Conservation (phyloP, 1,284 basidiomycete genomes). For the Malassezia furfur region DNA sequence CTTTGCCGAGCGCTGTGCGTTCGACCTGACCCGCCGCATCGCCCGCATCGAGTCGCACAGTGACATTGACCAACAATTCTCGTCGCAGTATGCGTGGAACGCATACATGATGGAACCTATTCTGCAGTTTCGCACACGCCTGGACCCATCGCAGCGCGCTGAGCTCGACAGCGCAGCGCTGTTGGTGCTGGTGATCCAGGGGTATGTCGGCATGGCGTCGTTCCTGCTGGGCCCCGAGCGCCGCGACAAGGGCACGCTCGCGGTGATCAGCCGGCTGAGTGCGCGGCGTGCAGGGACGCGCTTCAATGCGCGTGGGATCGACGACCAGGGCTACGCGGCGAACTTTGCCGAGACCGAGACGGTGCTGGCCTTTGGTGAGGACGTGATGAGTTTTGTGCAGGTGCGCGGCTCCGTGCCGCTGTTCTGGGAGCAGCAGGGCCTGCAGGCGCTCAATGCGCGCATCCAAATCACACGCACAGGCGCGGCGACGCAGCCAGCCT, state of each 20-base stretch:
- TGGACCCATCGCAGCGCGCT: slow-evolving; percentile 60
- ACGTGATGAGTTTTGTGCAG: slow-evolving; percentile 82
- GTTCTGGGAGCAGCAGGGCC: slow-evolving; percentile 97
- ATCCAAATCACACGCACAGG: slow-evolving; percentile 62
- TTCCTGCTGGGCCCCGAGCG: neutral
- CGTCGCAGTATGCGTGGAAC: slow-evolving; percentile 61
- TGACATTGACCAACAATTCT: slow-evolving; percentile 33
- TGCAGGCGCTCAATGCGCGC: slow-evolving; percentile 50
- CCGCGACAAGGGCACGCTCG: slow-evolving; percentile 55
- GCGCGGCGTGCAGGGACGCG: slow-evolving; percentile 94
- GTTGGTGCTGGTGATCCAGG: slow-evolving; percentile 75
- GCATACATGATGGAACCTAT: slow-evolving; percentile 69
- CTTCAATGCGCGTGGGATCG: slow-evolving; percentile 92
- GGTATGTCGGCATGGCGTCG: slow-evolving; percentile 58
- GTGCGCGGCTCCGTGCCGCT: slow-evolving; percentile 71
- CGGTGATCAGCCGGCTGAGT: slow-evolving; percentile 70
- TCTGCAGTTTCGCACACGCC: slow-evolving; percentile 66
- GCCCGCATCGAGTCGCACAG: slow-evolving; percentile 50
- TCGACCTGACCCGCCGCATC: slow-evolving; percentile 60
- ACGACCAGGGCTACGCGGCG: slow-evolving; percentile 92
- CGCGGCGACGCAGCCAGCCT: slow-evolving; percentile 81
- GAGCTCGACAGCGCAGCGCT: slow-evolving; percentile 57
- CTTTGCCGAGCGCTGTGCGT: slow-evolving; percentile 68
- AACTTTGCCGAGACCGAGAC: slow-evolving; percentile 98
- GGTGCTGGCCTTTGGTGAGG: slow-evolving; percentile 70